Conservation (phyloP, 768 basidiomycete species). For the Podaxis rugospora region DNA sequence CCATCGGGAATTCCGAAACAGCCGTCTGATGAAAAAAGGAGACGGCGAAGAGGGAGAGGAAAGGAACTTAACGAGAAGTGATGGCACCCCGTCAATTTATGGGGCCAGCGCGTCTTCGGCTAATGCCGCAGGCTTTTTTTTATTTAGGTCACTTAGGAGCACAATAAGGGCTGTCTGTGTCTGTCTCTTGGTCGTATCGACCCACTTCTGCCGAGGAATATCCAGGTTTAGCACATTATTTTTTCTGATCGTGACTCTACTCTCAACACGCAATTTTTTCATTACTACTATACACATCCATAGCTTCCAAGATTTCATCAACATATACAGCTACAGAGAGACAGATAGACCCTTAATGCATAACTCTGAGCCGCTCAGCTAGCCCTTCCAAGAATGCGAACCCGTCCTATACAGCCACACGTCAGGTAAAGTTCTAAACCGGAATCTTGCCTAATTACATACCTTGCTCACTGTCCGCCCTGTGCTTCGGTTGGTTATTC, state of each 20-base stretch:
- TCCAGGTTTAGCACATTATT: too few relatives aligned
- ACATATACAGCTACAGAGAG: neutral
- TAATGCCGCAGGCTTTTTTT: conserved; percentile 13
- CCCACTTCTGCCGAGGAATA: too few relatives aligned
- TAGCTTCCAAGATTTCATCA: neutral
- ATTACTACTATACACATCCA: neutral
- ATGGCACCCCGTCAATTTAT: conserved; percentile 21
- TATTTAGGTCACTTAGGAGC: conserved; percentile 1
- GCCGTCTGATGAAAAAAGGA: conserved; percentile 10
- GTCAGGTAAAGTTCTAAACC: neutral
- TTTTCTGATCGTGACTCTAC: neutral
- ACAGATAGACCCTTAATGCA: conserved; percentile 24
- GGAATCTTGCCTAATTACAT: conserved; percentile 1
- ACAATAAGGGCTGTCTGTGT: neutral
- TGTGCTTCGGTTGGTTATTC: conserved; percentile 61
- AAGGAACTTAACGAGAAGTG: conserved; percentile 9
- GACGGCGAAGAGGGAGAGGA: conserved; percentile 10
- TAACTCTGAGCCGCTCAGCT: conserved; percentile 43
- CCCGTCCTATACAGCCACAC: conserved; percentile 41
- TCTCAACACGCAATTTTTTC: neutral
- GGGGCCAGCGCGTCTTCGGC: conserved; percentile 17
- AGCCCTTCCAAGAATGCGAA: conserved; percentile 64
- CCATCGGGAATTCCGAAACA: conserved; percentile 22
- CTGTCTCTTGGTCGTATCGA: too few relatives aligned
- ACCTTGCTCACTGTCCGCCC: conserved; percentile 74